Percentiles rank a stretch among this genome's conserved stretches.
Conservation (phyloP, 495 filamentous ascomycete species). For the Daldinia vernicosa region DNA sequence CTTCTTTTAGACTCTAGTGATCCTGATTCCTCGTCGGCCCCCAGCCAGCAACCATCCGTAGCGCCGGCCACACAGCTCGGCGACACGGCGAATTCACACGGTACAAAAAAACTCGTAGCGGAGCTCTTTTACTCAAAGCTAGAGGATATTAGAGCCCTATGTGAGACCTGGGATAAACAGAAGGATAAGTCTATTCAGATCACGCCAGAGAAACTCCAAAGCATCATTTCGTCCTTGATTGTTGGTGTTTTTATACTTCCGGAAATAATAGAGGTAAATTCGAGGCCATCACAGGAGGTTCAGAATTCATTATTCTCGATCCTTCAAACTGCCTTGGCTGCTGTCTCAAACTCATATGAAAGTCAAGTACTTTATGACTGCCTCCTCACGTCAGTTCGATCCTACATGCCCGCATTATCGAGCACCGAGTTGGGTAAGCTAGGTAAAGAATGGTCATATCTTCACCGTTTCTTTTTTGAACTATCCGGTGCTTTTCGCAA, state of each 20-base stretch:
- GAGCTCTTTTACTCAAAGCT: slow-evolving; percentile 60
- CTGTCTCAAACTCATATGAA: slow-evolving; percentile 47
- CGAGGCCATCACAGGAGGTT: slow-evolving; percentile 52
- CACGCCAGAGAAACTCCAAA: slow-evolving; percentile 57
- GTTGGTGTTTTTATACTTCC: slow-evolving; percentile 54
- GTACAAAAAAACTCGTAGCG: slow-evolving; percentile 56
- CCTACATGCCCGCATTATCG: slow-evolving; percentile 51
- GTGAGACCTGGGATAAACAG: slow-evolving; percentile 55
- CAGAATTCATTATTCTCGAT: slow-evolving; percentile 48
- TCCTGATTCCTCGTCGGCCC: slow-evolving; percentile 4
- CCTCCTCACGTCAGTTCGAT: slow-evolving; percentile 46
- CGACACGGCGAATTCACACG: slow-evolving; percentile 52
- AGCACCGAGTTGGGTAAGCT: slow-evolving; percentile 45
- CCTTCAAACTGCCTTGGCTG: slow-evolving; percentile 47
- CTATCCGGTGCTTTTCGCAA: slow-evolving; percentile 59
- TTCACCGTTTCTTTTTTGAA: slow-evolving; percentile 52
- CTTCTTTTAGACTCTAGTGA: slow-evolving; percentile 48
- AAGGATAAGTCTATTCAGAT: slow-evolving; percentile 53
- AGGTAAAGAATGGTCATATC: slow-evolving; percentile 43
- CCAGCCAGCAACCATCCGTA: not conserved
- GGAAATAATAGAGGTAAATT: slow-evolving; percentile 51
- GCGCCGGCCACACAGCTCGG: slow-evolving; percentile 26
- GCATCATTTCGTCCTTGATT: slow-evolving; percentile 56
- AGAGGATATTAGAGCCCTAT: slow-evolving; percentile 51
- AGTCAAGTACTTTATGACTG: slow-evolving; percentile 49